Evolutionary conservation across 202 grass and related monocot genomes (phyloP).

Genomic region (Setaria italica): DNA sequence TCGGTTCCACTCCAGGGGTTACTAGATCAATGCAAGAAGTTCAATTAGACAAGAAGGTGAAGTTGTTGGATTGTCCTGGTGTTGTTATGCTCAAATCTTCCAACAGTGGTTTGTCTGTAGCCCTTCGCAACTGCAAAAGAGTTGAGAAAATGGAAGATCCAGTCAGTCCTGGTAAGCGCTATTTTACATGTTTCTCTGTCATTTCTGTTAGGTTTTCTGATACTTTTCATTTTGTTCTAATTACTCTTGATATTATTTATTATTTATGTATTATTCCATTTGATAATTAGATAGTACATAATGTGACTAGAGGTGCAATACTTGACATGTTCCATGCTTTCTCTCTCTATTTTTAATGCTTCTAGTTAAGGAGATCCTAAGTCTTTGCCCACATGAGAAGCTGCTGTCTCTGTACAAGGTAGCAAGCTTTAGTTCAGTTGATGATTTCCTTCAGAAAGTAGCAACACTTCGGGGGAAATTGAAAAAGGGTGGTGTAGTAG

Average conservation of each 20-base stretch:
- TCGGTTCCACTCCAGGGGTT: conserved; percentile 87
- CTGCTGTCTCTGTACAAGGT: conserved; percentile 89
- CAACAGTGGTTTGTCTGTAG: conserved; percentile 68
- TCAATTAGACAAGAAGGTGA: conserved; percentile 91
- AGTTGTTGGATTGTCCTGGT: conserved; percentile 94
- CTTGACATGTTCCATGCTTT: conserved; percentile 16
- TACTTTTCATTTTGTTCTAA: conserved; percentile 38
- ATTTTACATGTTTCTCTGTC: background rate
- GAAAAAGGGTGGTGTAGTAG: conserved; percentile 96
- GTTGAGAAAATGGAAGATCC: conserved; percentile 97
- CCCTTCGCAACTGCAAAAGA: conserved; percentile 91
- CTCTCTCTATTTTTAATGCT: conserved; percentile 24
- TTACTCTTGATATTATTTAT: background rate
- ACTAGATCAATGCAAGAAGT: conserved; percentile 96
- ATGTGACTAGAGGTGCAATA: conserved; percentile 21
- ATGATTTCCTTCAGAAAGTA: conserved; percentile 95
- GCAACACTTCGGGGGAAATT: conserved; percentile 77
- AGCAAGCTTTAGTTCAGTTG: conserved; percentile 74
- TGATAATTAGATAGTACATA: background rate
- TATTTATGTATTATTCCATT: conserved; percentile 15
- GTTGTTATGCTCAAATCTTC: conserved; percentile 94
- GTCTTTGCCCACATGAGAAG: conserved; percentile 75
- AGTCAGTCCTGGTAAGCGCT: conserved; percentile 68
- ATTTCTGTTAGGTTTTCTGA: background rate
- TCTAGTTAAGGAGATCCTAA: conserved; percentile 91